Evolutionary conservation across 495 filamentous ascomycete genomes (phyloP), one percentile per base, ranked within the genome.

Genomic region (Beverwykella pulmonaria): DNA sequence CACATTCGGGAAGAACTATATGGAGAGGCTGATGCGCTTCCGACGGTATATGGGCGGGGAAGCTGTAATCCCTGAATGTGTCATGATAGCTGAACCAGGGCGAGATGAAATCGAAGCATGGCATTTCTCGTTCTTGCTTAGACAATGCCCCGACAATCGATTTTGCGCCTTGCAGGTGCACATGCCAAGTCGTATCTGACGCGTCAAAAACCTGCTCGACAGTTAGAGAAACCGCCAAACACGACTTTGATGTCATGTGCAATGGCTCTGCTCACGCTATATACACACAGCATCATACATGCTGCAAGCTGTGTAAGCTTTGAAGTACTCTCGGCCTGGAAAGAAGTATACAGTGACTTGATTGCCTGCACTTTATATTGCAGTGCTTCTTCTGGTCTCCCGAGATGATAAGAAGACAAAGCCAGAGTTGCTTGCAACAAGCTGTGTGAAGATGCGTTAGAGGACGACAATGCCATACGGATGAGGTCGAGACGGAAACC

Each of bases 281-380:
- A 68, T 3, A 68, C 65, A 25, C 58, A 62, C 15, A 68, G 48
- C 58, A 68, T 68, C 65, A 68, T 68, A 25, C 58, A 62, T 12
- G 44, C 17, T 22, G 58, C 49, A 12, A 63, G 27, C 25, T 63
- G 59, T 9, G 46, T 23, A 15, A 63, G 44, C 22, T 27, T 48
- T 0, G 44, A 23, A 17, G 20, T 22, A 7, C 26, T 53, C 17
- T 12, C 47, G 1, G 4, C 23, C 22, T 41, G 20, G 22, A 68
- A 62, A 8, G 59, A 62, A 7, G 39, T 25, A 34, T 19, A 52
- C 7, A 68, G 44, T 9, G 44, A 57, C 39, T 63, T 49, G 58
- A 68, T 57, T 29, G 65, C 58, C 30, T 22, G 7, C 6, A 68
- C 53, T 30, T 68, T 68, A 29, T 63, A 46, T 44, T 26, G 4